These are phyloP conservation scores for Malassezia sympodialis DNA, from an alignment of 1,284 basidiomycete species.

Conservation along the genomic window DNA sequence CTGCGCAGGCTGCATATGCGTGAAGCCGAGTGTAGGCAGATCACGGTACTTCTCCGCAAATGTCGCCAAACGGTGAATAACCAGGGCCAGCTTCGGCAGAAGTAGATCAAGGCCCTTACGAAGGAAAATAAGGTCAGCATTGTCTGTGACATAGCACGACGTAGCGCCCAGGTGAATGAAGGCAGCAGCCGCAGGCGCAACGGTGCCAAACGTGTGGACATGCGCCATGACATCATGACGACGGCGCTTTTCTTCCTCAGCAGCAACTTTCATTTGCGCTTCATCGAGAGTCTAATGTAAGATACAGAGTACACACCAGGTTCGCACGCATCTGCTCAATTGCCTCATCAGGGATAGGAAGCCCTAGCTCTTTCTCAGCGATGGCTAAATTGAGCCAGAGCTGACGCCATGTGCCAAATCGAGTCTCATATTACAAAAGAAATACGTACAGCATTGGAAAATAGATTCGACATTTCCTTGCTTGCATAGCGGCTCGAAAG, in stretches of 20 bases:
- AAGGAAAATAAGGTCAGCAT: constrained; percentile 85
- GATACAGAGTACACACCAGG: constrained; percentile 54
- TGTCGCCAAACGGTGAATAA: constrained; percentile 73
- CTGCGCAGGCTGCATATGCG: constrained; percentile 98
- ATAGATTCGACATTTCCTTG: constrained; percentile 94
- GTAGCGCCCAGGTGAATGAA: constrained; percentile 97
- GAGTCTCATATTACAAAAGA: constrained; percentile 56
- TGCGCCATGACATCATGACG: constrained; percentile 99
- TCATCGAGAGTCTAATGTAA: constrained; percentile 63
- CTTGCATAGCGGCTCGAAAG: constrained; percentile 77
- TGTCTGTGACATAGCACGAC: constrained; percentile 93
- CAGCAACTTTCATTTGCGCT: constrained; percentile 82
- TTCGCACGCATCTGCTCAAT: constrained; percentile 87
- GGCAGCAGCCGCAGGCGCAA: constrained; percentile 87
- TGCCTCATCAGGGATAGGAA: constrained; percentile 78
- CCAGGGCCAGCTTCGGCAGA: constrained; percentile 72
- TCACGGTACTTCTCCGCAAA: constrained; percentile 59
- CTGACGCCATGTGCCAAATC: constrained; percentile 91
- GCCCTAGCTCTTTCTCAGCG: constrained; percentile 88
- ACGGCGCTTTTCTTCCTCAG: constrained; percentile 87
- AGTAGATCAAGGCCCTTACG: constrained; percentile 75
- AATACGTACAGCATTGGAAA: constrained; percentile 68
- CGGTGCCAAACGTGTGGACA: constrained; percentile 88
- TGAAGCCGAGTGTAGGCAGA: constrained; percentile 68
- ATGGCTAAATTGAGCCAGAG: constrained; percentile 94